These are phyloP conservation scores for Penicillium ochrochloron DNA, from an alignment of 495 filamentous ascomycete species.

Conservation along the genomic window DNA sequence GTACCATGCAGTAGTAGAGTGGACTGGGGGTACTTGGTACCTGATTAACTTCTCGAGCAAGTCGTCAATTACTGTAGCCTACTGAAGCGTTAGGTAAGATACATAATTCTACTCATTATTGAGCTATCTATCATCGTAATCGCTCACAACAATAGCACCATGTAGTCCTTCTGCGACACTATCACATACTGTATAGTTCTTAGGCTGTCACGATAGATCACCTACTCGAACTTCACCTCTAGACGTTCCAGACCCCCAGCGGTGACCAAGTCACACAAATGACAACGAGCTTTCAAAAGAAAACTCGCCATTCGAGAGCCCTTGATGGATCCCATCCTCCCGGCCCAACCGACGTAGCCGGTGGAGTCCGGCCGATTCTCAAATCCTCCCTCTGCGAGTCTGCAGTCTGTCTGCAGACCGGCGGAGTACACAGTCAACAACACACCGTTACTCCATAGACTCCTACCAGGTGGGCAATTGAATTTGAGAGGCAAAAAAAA, in stretches of 20 bases:
- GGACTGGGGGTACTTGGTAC: neutral
- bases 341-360: neutral
- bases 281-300: neutral
- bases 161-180: neutral
- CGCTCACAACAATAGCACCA: neutral
- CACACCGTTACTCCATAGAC: slow-evolving; percentile 2
- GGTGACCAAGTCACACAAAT: neutral
- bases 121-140: neutral
- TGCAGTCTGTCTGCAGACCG: neutral
- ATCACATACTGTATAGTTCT: neutral
- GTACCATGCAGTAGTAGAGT: neutral
- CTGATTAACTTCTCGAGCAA: neutral
- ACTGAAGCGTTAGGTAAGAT: neutral
- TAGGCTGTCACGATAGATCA: neutral
- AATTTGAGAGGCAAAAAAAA: slow-evolving; percentile 4
- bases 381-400: neutral
- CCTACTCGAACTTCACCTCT: neutral
- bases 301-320: slow-evolving; percentile 10
- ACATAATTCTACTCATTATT: neutral
- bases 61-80: neutral
- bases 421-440: neutral
- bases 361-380: neutral
- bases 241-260: slow-evolving; percentile 4
- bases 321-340: neutral
- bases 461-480: neutral